A percentile compares a stretch with the other conserved stretches of the same genome.
These are phyloP conservation scores for Epichloe sylvatica DNA, from an alignment of 2,329 filamentous ascomycete species.

Conservation along the genomic window DNA sequence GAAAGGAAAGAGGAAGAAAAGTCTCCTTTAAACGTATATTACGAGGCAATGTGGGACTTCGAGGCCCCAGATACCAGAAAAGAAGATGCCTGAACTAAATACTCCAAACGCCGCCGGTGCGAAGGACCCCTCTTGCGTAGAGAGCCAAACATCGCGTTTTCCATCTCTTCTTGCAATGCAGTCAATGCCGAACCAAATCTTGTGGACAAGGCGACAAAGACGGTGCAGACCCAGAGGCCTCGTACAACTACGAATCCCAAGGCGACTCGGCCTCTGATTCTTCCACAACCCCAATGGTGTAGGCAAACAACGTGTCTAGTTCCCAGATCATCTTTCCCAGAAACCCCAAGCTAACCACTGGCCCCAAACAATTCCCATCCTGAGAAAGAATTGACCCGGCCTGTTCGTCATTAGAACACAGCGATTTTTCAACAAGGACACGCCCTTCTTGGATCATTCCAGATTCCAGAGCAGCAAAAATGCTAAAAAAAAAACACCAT, in stretches of 20 bases:
- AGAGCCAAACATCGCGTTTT: neutral
- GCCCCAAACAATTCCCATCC: neutral
- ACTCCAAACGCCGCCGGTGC: constrained; percentile 4
- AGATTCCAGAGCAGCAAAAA: neutral
- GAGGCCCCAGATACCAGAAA: neutral
- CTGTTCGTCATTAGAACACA: constrained; percentile 2
- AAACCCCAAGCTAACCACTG: neutral
- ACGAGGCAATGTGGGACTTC: neutral
- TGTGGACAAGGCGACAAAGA: neutral
- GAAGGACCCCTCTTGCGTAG: neutral
- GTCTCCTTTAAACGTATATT: neutral
- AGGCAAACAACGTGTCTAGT: constrained; percentile 1
- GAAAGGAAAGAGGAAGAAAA: neutral
- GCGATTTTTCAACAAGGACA: neutral
- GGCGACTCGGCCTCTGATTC: neutral
- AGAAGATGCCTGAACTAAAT: constrained; percentile 6
- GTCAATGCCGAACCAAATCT: neutral
- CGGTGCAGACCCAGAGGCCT: neutral
- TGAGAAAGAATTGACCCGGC: neutral
- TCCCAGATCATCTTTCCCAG: neutral
- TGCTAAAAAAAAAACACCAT: neutral
- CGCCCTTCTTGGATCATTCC: neutral
- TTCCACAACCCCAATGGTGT: neutral
- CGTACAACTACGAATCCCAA: constrained; percentile 1
- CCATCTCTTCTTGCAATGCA: constrained; percentile 4